Evolutionary conservation across 176 grass and related monocot species (phyloP).

Genomic region (Lolium perenne): DNA sequence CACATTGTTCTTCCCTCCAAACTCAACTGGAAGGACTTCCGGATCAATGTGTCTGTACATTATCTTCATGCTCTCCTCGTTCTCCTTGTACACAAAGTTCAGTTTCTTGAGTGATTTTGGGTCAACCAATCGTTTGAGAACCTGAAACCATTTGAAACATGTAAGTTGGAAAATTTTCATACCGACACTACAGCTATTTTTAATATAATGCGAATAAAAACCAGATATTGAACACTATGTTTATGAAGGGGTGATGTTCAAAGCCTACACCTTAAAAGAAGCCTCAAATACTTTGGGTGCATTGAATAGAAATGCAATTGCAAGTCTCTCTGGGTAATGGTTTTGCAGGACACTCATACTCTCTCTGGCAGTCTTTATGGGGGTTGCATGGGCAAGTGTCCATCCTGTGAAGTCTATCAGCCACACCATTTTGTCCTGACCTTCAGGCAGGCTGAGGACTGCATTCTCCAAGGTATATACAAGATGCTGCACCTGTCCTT

Average conservation of each 20-base stretch:
- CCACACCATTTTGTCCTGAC: constrained; percentile 88
- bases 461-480: constrained; percentile 91
- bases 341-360: constrained; percentile 71
- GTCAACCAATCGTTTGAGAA: constrained; percentile 75
- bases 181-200: not conserved
- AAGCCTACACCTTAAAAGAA: constrained; percentile 76
- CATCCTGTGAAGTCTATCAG: constrained; percentile 96
- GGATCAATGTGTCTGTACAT: constrained; percentile 68
- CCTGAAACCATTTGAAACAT: constrained; percentile 38
- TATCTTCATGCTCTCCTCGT: constrained; percentile 66
- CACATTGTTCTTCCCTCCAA: constrained; percentile 68
- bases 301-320: constrained; percentile 68
- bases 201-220: not conserved
- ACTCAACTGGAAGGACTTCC: constrained; percentile 69
- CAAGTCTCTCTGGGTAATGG: constrained; percentile 91
- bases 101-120: constrained; percentile 68
- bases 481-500: constrained; percentile 68
- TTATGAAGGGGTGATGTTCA: not conserved
- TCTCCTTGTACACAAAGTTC: constrained; percentile 71
- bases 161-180: not conserved
- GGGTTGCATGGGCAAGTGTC: constrained; percentile 71
- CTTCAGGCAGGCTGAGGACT: constrained; percentile 63
- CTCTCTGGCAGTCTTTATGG: constrained; percentile 81
- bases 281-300: constrained; percentile 88
- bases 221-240: not conserved